These are phyloP conservation scores for Sordariomycetes sp. DNA, from an alignment of 2,329 filamentous ascomycete species.

Conservation along the genomic window DNA sequence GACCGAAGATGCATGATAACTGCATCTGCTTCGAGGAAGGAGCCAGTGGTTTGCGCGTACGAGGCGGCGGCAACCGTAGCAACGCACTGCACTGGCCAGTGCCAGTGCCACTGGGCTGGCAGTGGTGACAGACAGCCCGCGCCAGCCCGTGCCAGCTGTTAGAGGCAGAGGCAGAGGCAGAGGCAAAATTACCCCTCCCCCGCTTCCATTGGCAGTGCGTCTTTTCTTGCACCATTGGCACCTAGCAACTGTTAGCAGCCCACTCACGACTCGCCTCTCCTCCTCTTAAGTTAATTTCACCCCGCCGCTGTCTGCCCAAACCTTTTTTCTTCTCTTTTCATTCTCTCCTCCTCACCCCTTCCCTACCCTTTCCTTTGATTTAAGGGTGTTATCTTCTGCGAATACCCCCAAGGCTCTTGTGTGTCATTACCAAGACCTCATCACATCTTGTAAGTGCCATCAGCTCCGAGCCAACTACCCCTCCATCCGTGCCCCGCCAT, in stretches of 20 bases:
- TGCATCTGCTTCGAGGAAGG: too few relatives aligned
- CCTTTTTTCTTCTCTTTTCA: conserved; percentile 2
- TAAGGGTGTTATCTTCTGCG: conserved; percentile 1
- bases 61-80: too few relatives aligned
- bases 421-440: not conserved
- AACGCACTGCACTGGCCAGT: too few relatives aligned
- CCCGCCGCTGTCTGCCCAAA: conserved; percentile 2
- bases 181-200: conserved; percentile 5
- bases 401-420: not conserved
- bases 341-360: conserved; percentile 2
- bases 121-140: too few relatives aligned
- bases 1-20: too few relatives aligned
- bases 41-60: too few relatives aligned
- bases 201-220: conserved; percentile 4
- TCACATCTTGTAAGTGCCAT: not conserved
- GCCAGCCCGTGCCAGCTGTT: too few relatives aligned
- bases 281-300: too few relatives aligned
- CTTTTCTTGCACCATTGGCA: conserved; percentile 4
- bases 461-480: not conserved
- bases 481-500: not conserved
- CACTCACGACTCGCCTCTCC: too few relatives aligned
- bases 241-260: too few relatives aligned
- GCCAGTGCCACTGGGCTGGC: too few relatives aligned
- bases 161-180: too few relatives aligned
- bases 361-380: conserved; percentile 2